phyloP scores from a whole-genome alignment of 164 flowering plant species.

The Brasenia schreberi region DNA sequence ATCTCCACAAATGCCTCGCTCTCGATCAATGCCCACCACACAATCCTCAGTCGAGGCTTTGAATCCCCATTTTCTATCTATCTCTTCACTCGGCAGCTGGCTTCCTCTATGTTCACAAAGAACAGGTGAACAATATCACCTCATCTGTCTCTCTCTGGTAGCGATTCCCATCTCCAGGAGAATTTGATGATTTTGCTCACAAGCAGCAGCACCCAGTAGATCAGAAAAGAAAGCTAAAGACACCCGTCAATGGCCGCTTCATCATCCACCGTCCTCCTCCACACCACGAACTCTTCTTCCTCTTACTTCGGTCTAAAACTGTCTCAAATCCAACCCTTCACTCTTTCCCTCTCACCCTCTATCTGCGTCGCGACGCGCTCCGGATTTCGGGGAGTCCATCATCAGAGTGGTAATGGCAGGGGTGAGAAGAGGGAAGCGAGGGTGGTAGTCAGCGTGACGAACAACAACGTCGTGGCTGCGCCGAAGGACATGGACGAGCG shows the following conservation, averaged over 20 bases:
- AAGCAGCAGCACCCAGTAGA: not conserved
- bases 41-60: not conserved
- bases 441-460: slow-evolving; percentile 16
- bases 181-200: not conserved
- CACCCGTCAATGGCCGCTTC: not conserved
- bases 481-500: slow-evolving; percentile 23
- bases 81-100: not conserved
- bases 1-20: not conserved
- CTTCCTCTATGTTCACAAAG: not conserved
- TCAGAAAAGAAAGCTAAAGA: not conserved
- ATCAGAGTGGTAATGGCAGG: not conserved
- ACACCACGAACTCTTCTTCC: slow-evolving; percentile 4
- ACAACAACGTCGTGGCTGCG: slow-evolving; percentile 7
- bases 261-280: slow-evolving; percentile 8
- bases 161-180: too few species aligned
- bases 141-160: not conserved
- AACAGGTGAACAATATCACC: too few species aligned
- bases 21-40: not conserved
- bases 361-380: slow-evolving; percentile 6
- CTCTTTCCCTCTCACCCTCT: slow-evolving; percentile 1
- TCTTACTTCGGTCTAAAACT: not conserved
- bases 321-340: not conserved
- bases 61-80: not conserved
- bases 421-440: not conserved
- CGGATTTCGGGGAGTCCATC: not conserved